Base-by-base conservation (phyloP, 1,284 basidiomycete genomes). In the Melanopsichium pennsylvanicum region DNA sequence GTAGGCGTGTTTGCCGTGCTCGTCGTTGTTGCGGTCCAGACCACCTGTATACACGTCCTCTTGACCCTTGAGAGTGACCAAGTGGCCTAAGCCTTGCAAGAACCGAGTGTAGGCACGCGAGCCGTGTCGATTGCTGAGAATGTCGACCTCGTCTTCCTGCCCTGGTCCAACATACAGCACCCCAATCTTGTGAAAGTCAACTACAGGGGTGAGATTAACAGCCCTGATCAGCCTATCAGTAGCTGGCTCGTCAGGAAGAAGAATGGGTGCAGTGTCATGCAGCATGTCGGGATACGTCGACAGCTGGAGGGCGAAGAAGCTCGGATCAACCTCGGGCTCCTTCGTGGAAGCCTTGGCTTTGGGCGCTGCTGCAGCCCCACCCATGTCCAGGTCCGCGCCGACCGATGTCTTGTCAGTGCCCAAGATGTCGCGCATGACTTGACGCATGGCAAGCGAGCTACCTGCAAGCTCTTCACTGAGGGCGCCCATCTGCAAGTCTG, bases 171-270 rank as follows among this genome's bases (percentile, higher is more conserved):
- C 95, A 78, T 97, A 99, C 82, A 99, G 85, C 33, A 98, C 90
- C 3, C 93, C 96, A 34, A 98, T 90, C 82, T 96, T 95, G 83
- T 97, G 92, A 1, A 93, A 95, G 82, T 99, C 96, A 66, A 98
- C 96, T 62, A 97, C 93, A 0, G 94, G 93, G 46, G 91, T 90
- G 36, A 87, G 85, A 75, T 97, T 93, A 27, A 99, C 85, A 4
- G 85, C 86, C 13, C 87, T 85, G 70, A 94, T 85, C 3, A 87
- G 82, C 31, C 92, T 87, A 2, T 86, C 84, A 40, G 90, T 86
- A 11, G 81, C 78, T 5, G 83, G 82, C 43, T 84, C 83, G 26
- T 83, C 79, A 5, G 85, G 84, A 5, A 87, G 81, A 18, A 84
- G 75, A 2, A 84, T 73, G 5, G 76, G 80, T 47, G 82, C 51